Evolutionary conservation across 352 stramenopile genomes (phyloP), one percentile per base, ranked within the genome.

Genomic region (Phytophthora uliginosa): DNA sequence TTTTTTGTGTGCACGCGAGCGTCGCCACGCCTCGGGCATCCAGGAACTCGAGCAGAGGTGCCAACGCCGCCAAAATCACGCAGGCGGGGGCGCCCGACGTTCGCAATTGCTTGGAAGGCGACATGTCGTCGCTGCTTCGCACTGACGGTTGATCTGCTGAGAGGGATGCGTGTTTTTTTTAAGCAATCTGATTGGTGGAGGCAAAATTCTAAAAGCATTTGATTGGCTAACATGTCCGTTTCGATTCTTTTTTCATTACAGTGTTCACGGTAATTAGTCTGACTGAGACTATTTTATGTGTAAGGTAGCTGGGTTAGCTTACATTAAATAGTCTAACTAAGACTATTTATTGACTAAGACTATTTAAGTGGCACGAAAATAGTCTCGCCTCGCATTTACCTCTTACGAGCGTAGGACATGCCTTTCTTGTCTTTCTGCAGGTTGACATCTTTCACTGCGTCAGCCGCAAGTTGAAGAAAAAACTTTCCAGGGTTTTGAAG

Each of bases 11-110:
- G 7, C 72, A 75, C 45, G 79, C 72, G 52, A 89, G 59, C 24
- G 59, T 62, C 17, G 79, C 78, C 6, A 86, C 60, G 28, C 81
- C 70, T 13, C 58, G 66, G 0, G 80, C 67, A 28, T 88, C 66
- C 24, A 92, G 66, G 66, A 90, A 90, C 38, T 90, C 81, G 12
- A 93, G 76, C n/a, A 91, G 61, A 28, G 80, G 77, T 31, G 77
- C 34, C 50, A 76, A 62, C 17, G 85, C 79, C n/a, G 76, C 73
- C 51, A 91, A 73, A 33, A 66, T 33, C 24, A 73, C 45, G n/a
- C 53, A 60, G 22, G 50, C 34, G 0, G 55, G n/a, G 20, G 18
- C 52, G 22, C 28, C 13, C 6, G 57, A 62, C 12, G 59, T 24
- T 56, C 63, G 69, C 6, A 54, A 47, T 38, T 77, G 73, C 59